Base-by-base conservation (phyloP, 306 rosid genomes). In the Pueraria montana region DNA sequence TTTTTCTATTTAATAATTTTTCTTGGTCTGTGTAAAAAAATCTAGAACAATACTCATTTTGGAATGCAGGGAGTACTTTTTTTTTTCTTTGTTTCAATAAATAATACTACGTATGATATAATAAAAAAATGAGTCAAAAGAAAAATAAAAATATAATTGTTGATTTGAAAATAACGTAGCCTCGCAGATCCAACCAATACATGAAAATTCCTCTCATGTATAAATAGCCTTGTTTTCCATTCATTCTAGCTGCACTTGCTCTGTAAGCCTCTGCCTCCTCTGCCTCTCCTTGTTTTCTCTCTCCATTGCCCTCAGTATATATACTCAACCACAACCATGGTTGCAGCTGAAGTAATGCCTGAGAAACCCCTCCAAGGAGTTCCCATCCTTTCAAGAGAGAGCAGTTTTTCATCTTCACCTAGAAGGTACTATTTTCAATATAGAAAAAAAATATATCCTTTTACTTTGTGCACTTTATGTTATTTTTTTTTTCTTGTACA, bases 321-420 rank as follows among this genome's bases (percentile, higher is more conserved):
- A 49, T 21, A 56, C 69, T 26, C 30, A 53, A 32, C 23, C 49
- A 62, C 45, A 80, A 84, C 73, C 82, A 83, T 93, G 94, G 71
- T 87, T 74, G 88, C 90, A 20, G 93, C 94, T 77, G 88, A 92
- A 84, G 89, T 89, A 21, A 84, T 91, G 74, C 82, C 89, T 1
- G 94, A 91, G 64, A 87, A 84, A 53, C 21, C 92, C 50, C 85
- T 90, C 75, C 94, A 86, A 23, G 87, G 82, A 36, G 84, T 89
- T 80, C 91, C 82, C 49, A 81, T 85, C 58, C 63, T 90, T 70
- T 83, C 85, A 27, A 85, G 90, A 65, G 93, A 91, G 7, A 84
- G 14, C 66, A 76, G 53, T 56, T 43, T 74, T 73, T 73, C 88
- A 20, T 70, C 89, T 13, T 61, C 89, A 70, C 81, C 85, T 5